phyloP scores from a whole-genome alignment of 306 rosid species.

The Leucaena leucocephala region DNA sequence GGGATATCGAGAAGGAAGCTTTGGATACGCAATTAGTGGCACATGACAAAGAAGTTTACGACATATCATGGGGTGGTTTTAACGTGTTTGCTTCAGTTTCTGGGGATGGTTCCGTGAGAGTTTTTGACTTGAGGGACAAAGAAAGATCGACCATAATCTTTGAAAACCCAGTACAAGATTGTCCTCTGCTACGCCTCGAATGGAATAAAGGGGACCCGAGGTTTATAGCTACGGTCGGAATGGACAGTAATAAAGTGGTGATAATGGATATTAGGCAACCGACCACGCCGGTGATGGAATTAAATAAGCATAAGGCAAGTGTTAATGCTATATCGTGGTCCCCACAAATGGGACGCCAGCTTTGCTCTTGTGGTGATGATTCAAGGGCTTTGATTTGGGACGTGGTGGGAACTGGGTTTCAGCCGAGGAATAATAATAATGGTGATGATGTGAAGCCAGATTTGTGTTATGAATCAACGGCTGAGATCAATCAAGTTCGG shows the following conservation, averaged over 20 bases:
- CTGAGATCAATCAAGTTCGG: constrained; percentile 62
- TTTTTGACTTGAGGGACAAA: constrained; percentile 66
- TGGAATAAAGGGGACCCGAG: constrained; percentile 75
- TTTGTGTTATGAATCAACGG: constrained; percentile 56
- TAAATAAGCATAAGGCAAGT: constrained; percentile 53
- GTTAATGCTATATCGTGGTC: constrained; percentile 73
- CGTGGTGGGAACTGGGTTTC: constrained; percentile 40
- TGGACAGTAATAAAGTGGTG: constrained; percentile 62
- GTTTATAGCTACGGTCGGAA: constrained; percentile 59
- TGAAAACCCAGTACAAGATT: constrained; percentile 51
- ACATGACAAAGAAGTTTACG: constrained; percentile 73
- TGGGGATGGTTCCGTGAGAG: constrained; percentile 70
- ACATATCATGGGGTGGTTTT: constrained; percentile 74
- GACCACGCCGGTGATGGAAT: constrained; percentile 58
- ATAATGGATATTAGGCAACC: constrained; percentile 69
- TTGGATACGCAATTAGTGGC: constrained; percentile 68
- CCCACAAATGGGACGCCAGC: constrained; percentile 48
- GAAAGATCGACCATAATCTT: constrained; percentile 70
- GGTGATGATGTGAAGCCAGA: constrained; percentile 46
- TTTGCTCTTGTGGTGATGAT: constrained; percentile 66
- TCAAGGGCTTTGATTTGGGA: constrained; percentile 75
- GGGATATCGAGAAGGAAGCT: constrained; percentile 64
- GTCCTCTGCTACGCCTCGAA: constrained; percentile 61
- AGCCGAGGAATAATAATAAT: not conserved
- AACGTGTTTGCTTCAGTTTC: constrained; percentile 72